Conservation (phyloP, 257 asterid species). For the Voacanga thouarsii region DNA sequence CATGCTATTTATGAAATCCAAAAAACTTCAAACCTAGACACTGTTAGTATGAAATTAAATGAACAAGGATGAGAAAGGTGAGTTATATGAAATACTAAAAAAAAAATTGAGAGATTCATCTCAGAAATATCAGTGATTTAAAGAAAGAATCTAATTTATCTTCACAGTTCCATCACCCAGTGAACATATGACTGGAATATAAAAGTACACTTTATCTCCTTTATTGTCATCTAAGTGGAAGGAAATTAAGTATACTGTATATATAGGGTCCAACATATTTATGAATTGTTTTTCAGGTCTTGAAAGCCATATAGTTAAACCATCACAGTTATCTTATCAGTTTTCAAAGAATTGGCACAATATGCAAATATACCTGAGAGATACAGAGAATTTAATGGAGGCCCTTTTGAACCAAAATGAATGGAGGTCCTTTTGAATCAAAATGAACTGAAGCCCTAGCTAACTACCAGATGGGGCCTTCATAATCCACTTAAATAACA, state of each 20-base stretch:
- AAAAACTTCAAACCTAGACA: too few species aligned
- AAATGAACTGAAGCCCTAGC: not conserved
- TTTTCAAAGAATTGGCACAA: not conserved
- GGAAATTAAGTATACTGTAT: not conserved
- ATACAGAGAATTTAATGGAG: not conserved
- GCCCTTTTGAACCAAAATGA: not conserved
- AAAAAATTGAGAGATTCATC: not conserved
- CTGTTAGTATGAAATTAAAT: not conserved
- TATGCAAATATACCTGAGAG: not conserved
- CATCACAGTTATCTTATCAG: not conserved
- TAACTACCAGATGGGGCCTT: not conserved
- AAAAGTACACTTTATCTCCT: not conserved
- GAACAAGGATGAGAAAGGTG: conserved; percentile 1
- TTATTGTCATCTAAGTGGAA: not conserved
- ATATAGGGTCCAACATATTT: not conserved
- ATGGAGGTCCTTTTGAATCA: not conserved
- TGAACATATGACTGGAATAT: not conserved
- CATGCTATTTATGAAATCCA: not conserved
- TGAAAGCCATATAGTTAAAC: not conserved
- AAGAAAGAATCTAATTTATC: not conserved
- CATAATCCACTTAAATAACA: not conserved
- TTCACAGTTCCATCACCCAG: not conserved
- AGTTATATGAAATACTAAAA: not conserved
- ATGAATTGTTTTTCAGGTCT: not conserved
- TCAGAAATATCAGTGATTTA: not conserved